phyloP scores from a whole-genome alignment of 2,329 filamentous ascomycete genomes.

The Calonectria multiphialidica region DNA sequence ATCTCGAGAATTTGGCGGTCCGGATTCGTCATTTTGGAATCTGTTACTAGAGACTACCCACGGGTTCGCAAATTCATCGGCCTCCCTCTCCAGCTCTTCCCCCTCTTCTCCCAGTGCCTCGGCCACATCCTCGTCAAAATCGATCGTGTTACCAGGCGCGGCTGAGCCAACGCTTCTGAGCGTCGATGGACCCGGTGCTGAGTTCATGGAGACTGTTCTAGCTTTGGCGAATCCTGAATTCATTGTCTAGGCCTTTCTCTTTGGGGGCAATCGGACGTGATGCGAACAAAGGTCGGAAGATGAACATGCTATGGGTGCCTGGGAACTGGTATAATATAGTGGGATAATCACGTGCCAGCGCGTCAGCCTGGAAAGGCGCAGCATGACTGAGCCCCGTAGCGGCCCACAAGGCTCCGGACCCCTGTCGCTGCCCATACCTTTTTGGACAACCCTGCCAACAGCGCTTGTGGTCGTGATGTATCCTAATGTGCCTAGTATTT shows the following conservation, averaged over 20 bases:
- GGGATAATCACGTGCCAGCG: too few species aligned
- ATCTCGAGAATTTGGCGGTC: neutral
- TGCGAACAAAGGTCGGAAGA: too few species aligned
- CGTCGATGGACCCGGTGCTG: neutral
- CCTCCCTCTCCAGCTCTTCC: neutral
- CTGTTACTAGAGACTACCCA: slow-evolving; percentile 16
- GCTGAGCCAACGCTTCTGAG: neutral
- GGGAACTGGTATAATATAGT: too few species aligned
- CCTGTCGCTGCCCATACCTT: too few species aligned
- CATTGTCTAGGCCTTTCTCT: slow-evolving; percentile 8
- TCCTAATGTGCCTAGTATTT: too few species aligned
- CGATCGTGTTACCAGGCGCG: neutral
- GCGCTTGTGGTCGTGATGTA: too few species aligned
- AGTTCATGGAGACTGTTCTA: neutral
- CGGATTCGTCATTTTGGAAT: neutral
- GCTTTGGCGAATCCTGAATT: neutral
- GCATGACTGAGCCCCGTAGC: too few species aligned
- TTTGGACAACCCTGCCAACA: too few species aligned
- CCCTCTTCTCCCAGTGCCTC: slow-evolving; percentile 10
- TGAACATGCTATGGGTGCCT: too few species aligned
- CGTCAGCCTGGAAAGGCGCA: too few species aligned
- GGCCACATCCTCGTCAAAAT: slow-evolving; percentile 11
- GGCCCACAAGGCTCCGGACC: too few species aligned
- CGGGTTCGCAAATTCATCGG: slow-evolving; percentile 17
- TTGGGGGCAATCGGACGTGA: too few species aligned